These are phyloP conservation scores for Pichia sp. DNA, from an alignment of 1,139 yeast genomes.

Conservation along the genomic window DNA sequence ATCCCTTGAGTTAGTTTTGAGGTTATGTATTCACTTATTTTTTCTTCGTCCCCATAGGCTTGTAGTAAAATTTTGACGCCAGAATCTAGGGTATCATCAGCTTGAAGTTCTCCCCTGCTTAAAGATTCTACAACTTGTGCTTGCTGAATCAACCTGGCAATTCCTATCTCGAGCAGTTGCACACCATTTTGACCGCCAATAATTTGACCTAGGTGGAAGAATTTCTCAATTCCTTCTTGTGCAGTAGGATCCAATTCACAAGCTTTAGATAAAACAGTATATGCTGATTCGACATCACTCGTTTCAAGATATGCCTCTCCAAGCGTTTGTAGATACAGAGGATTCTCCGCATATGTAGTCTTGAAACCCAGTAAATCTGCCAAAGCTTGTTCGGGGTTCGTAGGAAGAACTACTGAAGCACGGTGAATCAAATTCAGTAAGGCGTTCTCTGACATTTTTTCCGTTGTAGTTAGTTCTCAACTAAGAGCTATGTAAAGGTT, in stretches of 20 bases:
- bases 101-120: constrained; percentile 28
- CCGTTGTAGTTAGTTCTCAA: not conserved
- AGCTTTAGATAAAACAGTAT: constrained; percentile 55
- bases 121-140: constrained; percentile 27
- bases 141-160: constrained; percentile 46
- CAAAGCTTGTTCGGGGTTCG: constrained; percentile 41
- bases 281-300: constrained; percentile 76
- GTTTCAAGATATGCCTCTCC: constrained; percentile 79
- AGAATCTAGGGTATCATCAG: constrained; percentile 30
- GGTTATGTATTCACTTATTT: constrained; percentile 35
- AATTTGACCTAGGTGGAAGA: constrained; percentile 85
- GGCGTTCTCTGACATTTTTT: constrained; percentile 15
- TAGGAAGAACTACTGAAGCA: constrained; percentile 35
- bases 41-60: constrained; percentile 32
- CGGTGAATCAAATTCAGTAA: constrained; percentile 23
- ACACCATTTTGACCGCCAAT: constrained; percentile 80
- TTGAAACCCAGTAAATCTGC: constrained; percentile 35
- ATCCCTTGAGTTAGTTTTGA: constrained; percentile 67
- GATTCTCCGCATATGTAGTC: constrained; percentile 31
- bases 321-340: constrained; percentile 43
- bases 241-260: constrained; percentile 71
- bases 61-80: constrained; percentile 24
- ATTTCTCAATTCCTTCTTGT: constrained; percentile 65
- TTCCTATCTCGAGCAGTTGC: constrained; percentile 59
- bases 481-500: no score